These are phyloP conservation scores for Entomortierella beljakovae DNA, from an alignment of 192 early-diverging fungal species.

Conservation along the genomic window DNA sequence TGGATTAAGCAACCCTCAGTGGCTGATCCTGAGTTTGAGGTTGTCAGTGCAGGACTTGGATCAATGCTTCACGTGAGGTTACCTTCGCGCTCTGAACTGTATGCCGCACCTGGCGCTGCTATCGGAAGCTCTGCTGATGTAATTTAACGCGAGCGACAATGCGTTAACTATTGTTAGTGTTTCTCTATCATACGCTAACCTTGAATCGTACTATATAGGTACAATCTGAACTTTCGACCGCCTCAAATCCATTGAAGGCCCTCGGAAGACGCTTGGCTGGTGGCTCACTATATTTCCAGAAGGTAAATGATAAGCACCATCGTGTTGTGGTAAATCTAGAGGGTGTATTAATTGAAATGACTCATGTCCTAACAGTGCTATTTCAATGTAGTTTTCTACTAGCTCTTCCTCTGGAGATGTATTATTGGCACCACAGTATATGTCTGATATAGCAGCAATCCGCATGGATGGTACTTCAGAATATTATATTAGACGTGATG, in stretches of 20 bases:
- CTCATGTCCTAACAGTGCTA: no score
- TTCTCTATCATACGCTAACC: not conserved
- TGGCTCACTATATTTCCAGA: slow-evolving; percentile 50
- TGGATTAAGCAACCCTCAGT: slow-evolving; percentile 57
- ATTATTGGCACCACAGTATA: slow-evolving; percentile 68
- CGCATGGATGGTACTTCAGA: slow-evolving; percentile 65
- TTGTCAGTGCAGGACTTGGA: slow-evolving; percentile 62
- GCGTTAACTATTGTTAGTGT: not conserved
- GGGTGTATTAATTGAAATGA: no score
- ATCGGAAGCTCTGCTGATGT: slow-evolving; percentile 63
- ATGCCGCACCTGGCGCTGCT: slow-evolving; percentile 63
- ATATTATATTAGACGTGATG: slow-evolving; percentile 71
- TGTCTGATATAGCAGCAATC: slow-evolving; percentile 75
- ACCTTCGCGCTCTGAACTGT: slow-evolving; percentile 65
- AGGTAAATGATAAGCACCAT: no score
- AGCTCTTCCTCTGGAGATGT: slow-evolving; percentile 67
- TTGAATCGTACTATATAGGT: slow-evolving; percentile 14
- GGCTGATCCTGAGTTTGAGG: slow-evolving; percentile 64
- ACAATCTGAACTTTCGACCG: slow-evolving; percentile 39
- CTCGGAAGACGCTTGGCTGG: slow-evolving; percentile 50
- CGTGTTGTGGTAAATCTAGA: no score
- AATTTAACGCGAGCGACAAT: slow-evolving; percentile 5
- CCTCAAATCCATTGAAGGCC: slow-evolving; percentile 48
- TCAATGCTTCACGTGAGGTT: slow-evolving; percentile 58
- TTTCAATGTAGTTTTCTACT: slow-evolving; percentile 68